Base-by-base conservation (phyloP, 768 basidiomycete species). In the Sarcodon sp. region DNA sequence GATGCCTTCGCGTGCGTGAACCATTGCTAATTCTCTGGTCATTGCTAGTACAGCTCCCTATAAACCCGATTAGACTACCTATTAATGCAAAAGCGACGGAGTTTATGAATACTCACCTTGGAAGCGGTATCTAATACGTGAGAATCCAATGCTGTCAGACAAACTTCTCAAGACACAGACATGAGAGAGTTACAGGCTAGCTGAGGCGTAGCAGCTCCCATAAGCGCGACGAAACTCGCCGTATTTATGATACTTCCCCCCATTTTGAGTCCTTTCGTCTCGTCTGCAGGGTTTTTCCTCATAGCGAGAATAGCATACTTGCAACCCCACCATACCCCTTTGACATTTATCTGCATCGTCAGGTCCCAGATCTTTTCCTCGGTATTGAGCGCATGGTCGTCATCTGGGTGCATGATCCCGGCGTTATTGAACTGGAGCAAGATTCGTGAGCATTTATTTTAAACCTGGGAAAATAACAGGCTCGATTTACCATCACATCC, bases 291-390 rank as follows among this genome's bases (percentile, higher is more conserved):
- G 66, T 99, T 99, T 52, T 88, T 66, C 51, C 89, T 82, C 94
- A 99, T 99, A 35, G 96, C 96, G 46, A 83, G 70, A 60, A 99
- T 93, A 5, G 94, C 96, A 59, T 98, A 83, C 67, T 97, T 98
- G 74, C 87, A 93, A 33, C 96, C 96, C 83, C 85, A 99, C 96
- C 94, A 98, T 51, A 98, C 96, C 46, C 96, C 96, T 67, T 98
- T 99, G 59, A 94, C 78, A 64, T 98, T 98, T 70, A 97, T 80
- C 53, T 83, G 76, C 83, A 87, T 87, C 2, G 87, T 90, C 49
- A 90, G 70, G 60, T 89, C 87, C 94, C 96, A 99, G 65, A 98
- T 90, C 45, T 74, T 77, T 66, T 99, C 96, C 61, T 94, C 91
- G 13, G 96, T 99, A 63, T 90, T 94, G 59, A 97, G 70, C 10